These are phyloP conservation scores for Pyrrhoderma noxium DNA, from an alignment of 1,284 basidiomycete species.

Conservation along the genomic window DNA sequence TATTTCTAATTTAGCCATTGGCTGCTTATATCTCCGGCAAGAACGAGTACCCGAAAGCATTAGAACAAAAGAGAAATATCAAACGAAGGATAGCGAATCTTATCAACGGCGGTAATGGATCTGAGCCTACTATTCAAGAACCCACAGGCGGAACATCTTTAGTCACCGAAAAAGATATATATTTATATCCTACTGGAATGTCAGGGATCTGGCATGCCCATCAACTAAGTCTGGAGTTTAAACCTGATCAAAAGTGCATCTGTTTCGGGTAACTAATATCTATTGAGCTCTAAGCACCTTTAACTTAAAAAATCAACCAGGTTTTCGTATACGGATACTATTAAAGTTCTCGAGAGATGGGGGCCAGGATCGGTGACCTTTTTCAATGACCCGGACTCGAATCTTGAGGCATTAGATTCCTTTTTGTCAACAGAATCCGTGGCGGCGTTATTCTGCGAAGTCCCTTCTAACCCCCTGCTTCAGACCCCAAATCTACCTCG, in stretches of 20 bases:
- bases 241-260: conserved; percentile 58
- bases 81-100: conserved; percentile 8
- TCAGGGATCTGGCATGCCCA: conserved; percentile 90
- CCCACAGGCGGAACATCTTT: conserved; percentile 36
- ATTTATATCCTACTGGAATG: conserved; percentile 86
- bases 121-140: conserved; percentile 21
- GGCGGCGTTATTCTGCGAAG: conserved; percentile 73
- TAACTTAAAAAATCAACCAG: conserved; percentile 26
- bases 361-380: conserved; percentile 91
- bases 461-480: conserved; percentile 91
- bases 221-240: conserved; percentile 50
- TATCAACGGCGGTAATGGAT: conserved; percentile 2
- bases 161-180: conserved; percentile 75
- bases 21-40: background rate
- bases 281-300: background rate
- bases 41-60: background rate
- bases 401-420: conserved; percentile 68
- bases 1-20: background rate
- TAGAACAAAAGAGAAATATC: conserved; percentile 3
- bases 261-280: conserved; percentile 68
- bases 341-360: conserved; percentile 96
- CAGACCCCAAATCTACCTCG: conserved; percentile 74
- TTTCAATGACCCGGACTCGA: conserved; percentile 71
- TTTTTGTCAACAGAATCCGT: conserved; percentile 47
- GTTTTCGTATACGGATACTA: conserved; percentile 98